A percentile compares a stretch with the other conserved stretches of the same genome.
Evolutionary conservation across 306 rosid species (phyloP).

Genomic region (Ammopiptanthus mongolicus): DNA sequence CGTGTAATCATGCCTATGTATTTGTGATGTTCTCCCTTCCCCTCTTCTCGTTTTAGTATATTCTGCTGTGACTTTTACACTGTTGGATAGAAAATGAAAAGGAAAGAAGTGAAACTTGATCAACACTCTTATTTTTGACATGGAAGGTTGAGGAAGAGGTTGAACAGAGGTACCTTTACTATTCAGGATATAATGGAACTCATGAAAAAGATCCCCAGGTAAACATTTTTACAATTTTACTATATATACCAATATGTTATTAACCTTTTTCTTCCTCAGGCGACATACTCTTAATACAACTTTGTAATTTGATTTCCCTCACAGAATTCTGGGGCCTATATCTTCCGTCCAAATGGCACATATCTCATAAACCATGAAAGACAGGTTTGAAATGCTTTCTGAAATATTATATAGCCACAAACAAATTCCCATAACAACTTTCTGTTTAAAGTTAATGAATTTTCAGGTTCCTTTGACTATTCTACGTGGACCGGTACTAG

Average conservation of each 20-base stretch:
- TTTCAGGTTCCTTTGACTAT: slow-evolving; percentile 44
- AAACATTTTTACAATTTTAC: neutral
- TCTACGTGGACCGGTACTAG: slow-evolving; percentile 42
- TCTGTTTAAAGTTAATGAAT: neutral
- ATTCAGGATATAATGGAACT: slow-evolving; percentile 46
- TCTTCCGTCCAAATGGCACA: slow-evolving; percentile 58
- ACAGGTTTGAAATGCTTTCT: slow-evolving; percentile 34
- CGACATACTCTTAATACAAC: neutral
- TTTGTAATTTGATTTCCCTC: slow-evolving; percentile 11
- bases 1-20: neutral
- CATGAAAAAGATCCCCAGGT: slow-evolving; percentile 42
- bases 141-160: slow-evolving; percentile 46
- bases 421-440: neutral
- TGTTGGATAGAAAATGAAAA: slow-evolving; percentile 3
- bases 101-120: neutral
- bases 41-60: neutral
- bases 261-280: slow-evolving; percentile 8
- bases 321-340: slow-evolving; percentile 54
- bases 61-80: neutral
- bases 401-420: neutral
- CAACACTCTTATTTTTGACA: slow-evolving; percentile 26
- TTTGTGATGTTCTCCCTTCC: slow-evolving; percentile 16
- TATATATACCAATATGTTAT: slow-evolving; percentile 3
- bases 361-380: slow-evolving; percentile 29
- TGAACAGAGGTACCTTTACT: slow-evolving; percentile 43